A percentile compares a stretch with the other conserved stretches of the same genome.
phyloP scores from a whole-genome alignment of 805 yeast species.

The Kluyveromyces starmeri region DNA sequence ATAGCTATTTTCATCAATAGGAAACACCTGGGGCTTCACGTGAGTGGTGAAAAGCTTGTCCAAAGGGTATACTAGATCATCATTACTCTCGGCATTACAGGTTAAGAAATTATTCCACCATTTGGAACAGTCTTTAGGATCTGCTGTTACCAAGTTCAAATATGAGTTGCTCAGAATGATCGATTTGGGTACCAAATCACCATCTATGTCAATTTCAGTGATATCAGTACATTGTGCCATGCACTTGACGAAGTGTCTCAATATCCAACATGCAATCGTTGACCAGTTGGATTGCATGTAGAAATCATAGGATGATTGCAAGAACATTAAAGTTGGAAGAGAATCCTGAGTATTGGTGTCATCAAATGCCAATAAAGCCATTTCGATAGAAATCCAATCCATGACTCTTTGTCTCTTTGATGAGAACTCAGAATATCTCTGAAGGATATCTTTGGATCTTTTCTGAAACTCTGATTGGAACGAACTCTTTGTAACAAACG shows the following conservation, averaged over 20 bases:
- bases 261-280: conserved; percentile 52
- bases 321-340: conserved; percentile 49
- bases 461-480: conserved; percentile 35
- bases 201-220: conserved; percentile 16
- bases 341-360: conserved; percentile 47
- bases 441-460: conserved; percentile 38
- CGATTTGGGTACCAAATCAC: conserved; percentile 18
- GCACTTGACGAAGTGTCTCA: conserved; percentile 62
- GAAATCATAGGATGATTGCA: conserved; percentile 60
- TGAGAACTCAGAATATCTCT: conserved; percentile 13
- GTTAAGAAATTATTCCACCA: conserved; percentile 25
- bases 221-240: conserved; percentile 31
- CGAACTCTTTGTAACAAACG: conserved; percentile 13
- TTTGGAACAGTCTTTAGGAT: conserved; percentile 12
- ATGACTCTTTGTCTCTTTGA: conserved; percentile 49
- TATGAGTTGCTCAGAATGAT: conserved; percentile 24
- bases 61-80: conserved; percentile 18
- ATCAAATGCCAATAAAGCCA: conserved; percentile 62
- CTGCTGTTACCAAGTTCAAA: conserved; percentile 21
- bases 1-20: conserved; percentile 15
- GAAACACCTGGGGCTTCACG: conserved; percentile 5
- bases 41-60: conserved; percentile 17
- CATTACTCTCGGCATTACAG: conserved; percentile 8
- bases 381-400: conserved; percentile 67
- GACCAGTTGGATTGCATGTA: conserved; percentile 71